These are phyloP conservation scores for Taphrina pruni DNA, from an alignment of 1,139 yeast genomes.

Conservation along the genomic window DNA sequence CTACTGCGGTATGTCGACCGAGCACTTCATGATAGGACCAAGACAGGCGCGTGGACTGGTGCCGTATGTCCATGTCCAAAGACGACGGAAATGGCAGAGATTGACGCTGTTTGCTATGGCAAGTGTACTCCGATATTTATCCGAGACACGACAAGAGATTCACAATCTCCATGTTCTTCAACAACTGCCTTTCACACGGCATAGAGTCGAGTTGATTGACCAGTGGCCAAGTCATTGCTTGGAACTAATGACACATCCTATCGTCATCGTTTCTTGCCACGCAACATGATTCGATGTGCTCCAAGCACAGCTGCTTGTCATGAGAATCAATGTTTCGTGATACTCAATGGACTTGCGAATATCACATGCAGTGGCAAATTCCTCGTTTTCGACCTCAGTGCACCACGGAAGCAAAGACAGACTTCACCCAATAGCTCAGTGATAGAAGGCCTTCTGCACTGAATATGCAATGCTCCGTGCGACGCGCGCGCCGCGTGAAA, in stretches of 20 bases:
- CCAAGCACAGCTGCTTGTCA: neutral
- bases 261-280: neutral
- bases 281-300: too few relatives aligned
- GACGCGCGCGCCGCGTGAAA: neutral
- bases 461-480: too few relatives aligned
- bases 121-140: slow-evolving; percentile 5
- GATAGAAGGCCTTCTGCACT: too few relatives aligned
- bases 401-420: too few relatives aligned
- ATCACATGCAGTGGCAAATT: too few relatives aligned
- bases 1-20: neutral
- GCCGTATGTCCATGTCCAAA: neutral
- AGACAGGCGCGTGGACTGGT: slow-evolving; percentile 1
- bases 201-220: neutral
- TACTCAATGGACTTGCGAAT: too few relatives aligned
- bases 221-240: neutral
- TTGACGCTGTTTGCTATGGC: neutral
- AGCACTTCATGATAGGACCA: neutral
- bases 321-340: too few relatives aligned
- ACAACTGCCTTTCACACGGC: too few relatives aligned
- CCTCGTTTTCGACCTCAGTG: too few relatives aligned
- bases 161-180: neutral
- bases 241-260: neutral
- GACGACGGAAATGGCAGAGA: slow-evolving; percentile 5
- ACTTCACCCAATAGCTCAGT: too few relatives aligned
- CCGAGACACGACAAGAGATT: neutral